These are phyloP conservation scores for Cavenderia fasciculata DNA, from an alignment of 78 protist species.

Conservation along the genomic window DNA sequence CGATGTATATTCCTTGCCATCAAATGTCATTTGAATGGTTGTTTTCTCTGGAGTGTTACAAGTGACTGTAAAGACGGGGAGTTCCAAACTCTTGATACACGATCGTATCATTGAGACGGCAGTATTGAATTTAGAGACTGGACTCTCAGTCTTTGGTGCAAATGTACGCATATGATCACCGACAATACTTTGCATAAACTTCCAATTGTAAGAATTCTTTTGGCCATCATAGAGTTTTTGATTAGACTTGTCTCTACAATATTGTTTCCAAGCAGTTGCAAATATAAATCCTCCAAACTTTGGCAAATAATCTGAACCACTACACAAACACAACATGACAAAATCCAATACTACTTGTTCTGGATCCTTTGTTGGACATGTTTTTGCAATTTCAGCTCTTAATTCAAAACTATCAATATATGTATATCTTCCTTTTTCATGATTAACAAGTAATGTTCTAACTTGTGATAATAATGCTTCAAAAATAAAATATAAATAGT, in stretches of 20 bases:
- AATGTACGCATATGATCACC: not conserved
- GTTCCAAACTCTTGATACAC: not conserved
- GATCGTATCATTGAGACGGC: not conserved
- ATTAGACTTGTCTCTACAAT: not conserved
- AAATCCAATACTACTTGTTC: conserved; percentile 5
- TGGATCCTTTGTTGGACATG: too few species aligned
- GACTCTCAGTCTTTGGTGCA: not conserved
- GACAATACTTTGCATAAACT: not conserved
- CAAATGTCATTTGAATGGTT: not conserved
- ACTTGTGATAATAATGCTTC: too few species aligned
- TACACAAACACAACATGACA: not conserved
- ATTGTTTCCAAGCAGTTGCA: not conserved
- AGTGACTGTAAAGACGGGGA: not conserved
- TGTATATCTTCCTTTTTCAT: too few species aligned
- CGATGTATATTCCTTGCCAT: too few species aligned
- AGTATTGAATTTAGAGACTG: too few species aligned
- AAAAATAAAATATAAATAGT: not conserved
- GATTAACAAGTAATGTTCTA: too few species aligned
- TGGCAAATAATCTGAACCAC: conserved; percentile 1
- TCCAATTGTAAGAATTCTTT: not conserved
- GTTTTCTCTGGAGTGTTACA: not conserved
- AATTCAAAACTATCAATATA: too few species aligned
- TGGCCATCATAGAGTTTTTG: not conserved
- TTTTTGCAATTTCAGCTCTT: too few species aligned
- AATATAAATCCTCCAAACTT: not conserved